These are phyloP conservation scores for Barbatosphaeria neglecta DNA, from an alignment of 495 filamentous ascomycete genomes.

Conservation along the genomic window DNA sequence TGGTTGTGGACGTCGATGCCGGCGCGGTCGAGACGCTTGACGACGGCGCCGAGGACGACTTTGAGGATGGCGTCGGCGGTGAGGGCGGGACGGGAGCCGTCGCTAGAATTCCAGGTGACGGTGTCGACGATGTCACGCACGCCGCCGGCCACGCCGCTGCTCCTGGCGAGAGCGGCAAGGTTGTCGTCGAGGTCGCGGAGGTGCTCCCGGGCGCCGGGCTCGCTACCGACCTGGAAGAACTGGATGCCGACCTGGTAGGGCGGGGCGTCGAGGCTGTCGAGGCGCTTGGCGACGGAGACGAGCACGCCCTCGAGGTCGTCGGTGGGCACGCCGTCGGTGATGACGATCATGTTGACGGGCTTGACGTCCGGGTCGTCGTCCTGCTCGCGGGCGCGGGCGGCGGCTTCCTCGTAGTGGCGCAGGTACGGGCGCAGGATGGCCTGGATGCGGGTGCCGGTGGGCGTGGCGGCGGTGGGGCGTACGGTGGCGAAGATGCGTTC, in stretches of 20 bases:
- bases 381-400: slow-evolving; percentile 9
- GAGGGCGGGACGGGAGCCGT: slow-evolving; percentile 24
- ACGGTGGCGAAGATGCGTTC: slow-evolving; percentile 56
- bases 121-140: slow-evolving; percentile 92
- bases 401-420: slow-evolving; percentile 19
- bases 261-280: slow-evolving; percentile 62
- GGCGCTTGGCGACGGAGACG: slow-evolving; percentile 48
- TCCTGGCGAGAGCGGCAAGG: slow-evolving; percentile 30
- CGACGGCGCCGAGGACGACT: slow-evolving; percentile 65
- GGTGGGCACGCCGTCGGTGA: slow-evolving; percentile 80
- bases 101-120: slow-evolving; percentile 50
- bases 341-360: slow-evolving; percentile 85
- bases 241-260: slow-evolving; percentile 88
- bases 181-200: slow-evolving; percentile 71
- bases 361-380: slow-evolving; percentile 46
- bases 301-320: slow-evolving; percentile 65
- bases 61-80: slow-evolving; percentile 65
- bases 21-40: slow-evolving; percentile 45
- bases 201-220: slow-evolving; percentile 49
- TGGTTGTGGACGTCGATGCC: slow-evolving; percentile 2
- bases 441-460: slow-evolving; percentile 62
- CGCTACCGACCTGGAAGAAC: slow-evolving; percentile 90
- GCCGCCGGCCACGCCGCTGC: slow-evolving; percentile 26
- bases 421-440: slow-evolving; percentile 64
- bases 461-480: slow-evolving; percentile 54